These are phyloP conservation scores for Cladophialophora psammophila DNA, from an alignment of 2,329 filamentous ascomycete species.

Conservation along the genomic window DNA sequence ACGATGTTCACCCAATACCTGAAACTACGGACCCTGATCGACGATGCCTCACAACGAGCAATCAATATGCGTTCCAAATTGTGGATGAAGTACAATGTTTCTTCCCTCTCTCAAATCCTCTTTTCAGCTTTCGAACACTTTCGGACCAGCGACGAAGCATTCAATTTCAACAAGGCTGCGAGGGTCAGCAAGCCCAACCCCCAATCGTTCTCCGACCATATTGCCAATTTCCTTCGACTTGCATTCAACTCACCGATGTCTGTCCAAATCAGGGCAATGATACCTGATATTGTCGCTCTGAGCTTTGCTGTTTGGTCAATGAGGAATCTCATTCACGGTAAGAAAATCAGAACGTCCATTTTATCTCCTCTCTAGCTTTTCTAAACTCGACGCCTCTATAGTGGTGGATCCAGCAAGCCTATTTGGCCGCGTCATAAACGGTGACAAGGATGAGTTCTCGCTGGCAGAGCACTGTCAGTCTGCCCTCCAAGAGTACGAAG, in stretches of 20 bases:
- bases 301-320: slow-evolving; percentile 14
- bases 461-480: slow-evolving; percentile 11
- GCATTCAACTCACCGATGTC: slow-evolving; percentile 2
- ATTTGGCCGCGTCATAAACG: not conserved
- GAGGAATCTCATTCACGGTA: slow-evolving; percentile 17
- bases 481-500: slow-evolving; percentile 13
- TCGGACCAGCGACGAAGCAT: slow-evolving; percentile 19
- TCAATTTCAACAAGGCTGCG: slow-evolving; percentile 20
- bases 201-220: slow-evolving; percentile 5
- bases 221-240: slow-evolving; percentile 19
- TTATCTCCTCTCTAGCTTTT: not conserved
- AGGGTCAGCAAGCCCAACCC: slow-evolving; percentile 17
- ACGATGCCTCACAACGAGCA: slow-evolving; percentile 11
- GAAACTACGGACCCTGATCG: slow-evolving; percentile 11
- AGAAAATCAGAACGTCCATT: not conserved
- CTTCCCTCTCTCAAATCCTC: slow-evolving; percentile 18
- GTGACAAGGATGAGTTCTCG: slow-evolving; percentile 6
- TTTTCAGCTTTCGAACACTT: slow-evolving; percentile 24
- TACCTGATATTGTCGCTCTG: slow-evolving; percentile 10
- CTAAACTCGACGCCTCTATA: not conserved
- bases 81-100: slow-evolving; percentile 20
- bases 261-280: not conserved
- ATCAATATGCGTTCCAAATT: slow-evolving; percentile 11
- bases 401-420: slow-evolving; percentile 15
- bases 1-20: slow-evolving; percentile 13